Evolutionary conservation across 495 filamentous ascomycete genomes (phyloP).

Genomic region (Penicillium angulare): DNA sequence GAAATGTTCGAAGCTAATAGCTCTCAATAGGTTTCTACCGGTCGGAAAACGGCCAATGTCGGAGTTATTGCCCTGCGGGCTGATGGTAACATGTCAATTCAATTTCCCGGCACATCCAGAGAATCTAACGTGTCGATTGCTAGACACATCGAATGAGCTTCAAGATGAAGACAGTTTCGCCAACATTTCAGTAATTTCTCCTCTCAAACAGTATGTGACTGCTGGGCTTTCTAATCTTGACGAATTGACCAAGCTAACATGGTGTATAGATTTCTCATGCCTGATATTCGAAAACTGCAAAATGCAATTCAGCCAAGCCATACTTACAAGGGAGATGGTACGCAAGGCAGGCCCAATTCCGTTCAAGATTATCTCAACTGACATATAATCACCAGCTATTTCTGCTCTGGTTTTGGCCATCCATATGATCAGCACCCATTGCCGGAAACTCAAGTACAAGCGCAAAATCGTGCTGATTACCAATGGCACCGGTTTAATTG

Average conservation of each 20-base stretch:
- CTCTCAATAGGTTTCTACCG: slow-evolving; percentile 63
- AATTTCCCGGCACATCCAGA: neutral
- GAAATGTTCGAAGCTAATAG: neutral
- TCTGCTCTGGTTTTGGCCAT: slow-evolving; percentile 84
- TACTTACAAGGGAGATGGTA: slow-evolving; percentile 75
- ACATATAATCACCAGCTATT: slow-evolving; percentile 54
- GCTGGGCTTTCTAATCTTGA: neutral
- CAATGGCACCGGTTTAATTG: slow-evolving; percentile 69
- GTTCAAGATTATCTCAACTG: slow-evolving; percentile 5
- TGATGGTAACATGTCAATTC: slow-evolving; percentile 49
- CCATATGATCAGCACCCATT: slow-evolving; percentile 76
- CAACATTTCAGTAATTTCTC: slow-evolving; percentile 72
- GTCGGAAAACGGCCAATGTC: slow-evolving; percentile 74
- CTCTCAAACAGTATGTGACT: slow-evolving; percentile 60
- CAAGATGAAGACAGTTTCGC: slow-evolving; percentile 64
- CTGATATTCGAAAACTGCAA: slow-evolving; percentile 62
- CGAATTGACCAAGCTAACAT: neutral
- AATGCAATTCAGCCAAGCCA: slow-evolving; percentile 60
- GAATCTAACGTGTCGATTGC: slow-evolving; percentile 9
- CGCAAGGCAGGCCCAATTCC: neutral
- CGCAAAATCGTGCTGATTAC: slow-evolving; percentile 83
- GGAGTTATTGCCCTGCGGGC: slow-evolving; percentile 84
- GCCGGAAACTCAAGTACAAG: slow-evolving; percentile 87
- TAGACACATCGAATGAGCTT: slow-evolving; percentile 68
- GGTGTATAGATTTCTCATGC: slow-evolving; percentile 62